Evolutionary conservation across 495 filamentous ascomycete species (phyloP).

Genomic region (Trichoderma virens): DNA sequence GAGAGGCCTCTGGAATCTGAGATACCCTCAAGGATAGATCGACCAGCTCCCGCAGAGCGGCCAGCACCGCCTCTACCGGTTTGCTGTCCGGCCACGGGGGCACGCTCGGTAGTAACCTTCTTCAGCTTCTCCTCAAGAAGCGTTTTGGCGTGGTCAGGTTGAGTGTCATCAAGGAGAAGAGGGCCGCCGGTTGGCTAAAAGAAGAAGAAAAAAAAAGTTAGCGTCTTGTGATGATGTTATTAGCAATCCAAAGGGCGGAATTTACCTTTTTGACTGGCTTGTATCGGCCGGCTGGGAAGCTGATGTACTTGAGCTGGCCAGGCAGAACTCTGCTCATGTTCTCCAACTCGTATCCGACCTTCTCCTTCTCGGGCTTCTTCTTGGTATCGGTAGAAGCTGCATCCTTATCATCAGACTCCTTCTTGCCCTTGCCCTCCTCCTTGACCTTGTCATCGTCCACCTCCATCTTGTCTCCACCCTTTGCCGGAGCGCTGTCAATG

Average conservation of each 20-base stretch:
- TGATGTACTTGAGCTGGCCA: slow-evolving; percentile 89
- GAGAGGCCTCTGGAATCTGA: slow-evolving; percentile 8
- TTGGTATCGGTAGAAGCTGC: slow-evolving; percentile 41
- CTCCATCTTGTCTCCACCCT: slow-evolving; percentile 83
- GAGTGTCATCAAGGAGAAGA: slow-evolving; percentile 79
- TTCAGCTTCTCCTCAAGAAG: slow-evolving; percentile 82
- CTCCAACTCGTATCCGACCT: slow-evolving; percentile 88
- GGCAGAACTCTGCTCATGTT: slow-evolving; percentile 96
- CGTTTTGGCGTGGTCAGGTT: slow-evolving; percentile 66
- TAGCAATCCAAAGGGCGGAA: slow-evolving; percentile 17
- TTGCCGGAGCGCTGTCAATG: slow-evolving; percentile 67
- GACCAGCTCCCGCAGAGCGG: slow-evolving; percentile 13
- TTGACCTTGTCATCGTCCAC: slow-evolving; percentile 59
- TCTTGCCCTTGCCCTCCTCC: slow-evolving; percentile 55
- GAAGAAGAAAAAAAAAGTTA: slow-evolving; percentile 25
- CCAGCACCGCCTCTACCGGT: slow-evolving; percentile 16
- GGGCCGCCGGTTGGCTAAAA: slow-evolving; percentile 85
- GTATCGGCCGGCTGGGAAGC: slow-evolving; percentile 78
- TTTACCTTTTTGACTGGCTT: slow-evolving; percentile 91
- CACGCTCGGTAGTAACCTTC: slow-evolving; percentile 62
- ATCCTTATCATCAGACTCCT: slow-evolving; percentile 29
- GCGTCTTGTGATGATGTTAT: background rate
- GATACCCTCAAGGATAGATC: slow-evolving; percentile 14
- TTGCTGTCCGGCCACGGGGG: slow-evolving; percentile 36
- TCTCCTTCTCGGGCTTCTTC: slow-evolving; percentile 93